Percentiles rank a stretch among this genome's conserved stretches.
Evolutionary conservation across 495 filamentous ascomycete genomes (phyloP).

Genomic region (Penicillium malachiteum): DNA sequence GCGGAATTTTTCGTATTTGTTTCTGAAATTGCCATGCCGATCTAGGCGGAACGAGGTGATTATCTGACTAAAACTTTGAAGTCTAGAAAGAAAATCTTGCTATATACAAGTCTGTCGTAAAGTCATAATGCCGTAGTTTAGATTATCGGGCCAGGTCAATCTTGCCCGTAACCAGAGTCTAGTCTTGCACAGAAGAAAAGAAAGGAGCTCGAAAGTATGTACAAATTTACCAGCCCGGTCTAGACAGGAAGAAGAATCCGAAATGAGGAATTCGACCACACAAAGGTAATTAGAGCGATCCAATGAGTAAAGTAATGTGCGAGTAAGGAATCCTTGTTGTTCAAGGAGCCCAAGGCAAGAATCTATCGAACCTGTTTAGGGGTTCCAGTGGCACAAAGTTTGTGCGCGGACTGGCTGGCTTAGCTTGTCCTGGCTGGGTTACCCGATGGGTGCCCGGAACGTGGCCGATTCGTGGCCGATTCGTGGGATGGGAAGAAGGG

Average conservation of each 20-base stretch:
- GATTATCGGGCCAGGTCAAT: background rate
- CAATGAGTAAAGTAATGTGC: background rate
- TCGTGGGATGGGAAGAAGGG: background rate
- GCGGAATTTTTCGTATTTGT: slow-evolving; percentile 15
- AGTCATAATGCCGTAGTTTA: no score
- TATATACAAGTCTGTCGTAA: slow-evolving; percentile 1
- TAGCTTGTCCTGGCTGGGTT: background rate
- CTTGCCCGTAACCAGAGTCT: background rate
- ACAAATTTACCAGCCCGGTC: slow-evolving; percentile 1
- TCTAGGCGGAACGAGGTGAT: slow-evolving; percentile 5
- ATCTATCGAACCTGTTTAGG: background rate
- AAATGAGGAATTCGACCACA: background rate
- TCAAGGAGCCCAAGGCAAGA: background rate
- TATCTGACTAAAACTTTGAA: background rate
- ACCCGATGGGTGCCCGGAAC: background rate
- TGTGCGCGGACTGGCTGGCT: background rate
- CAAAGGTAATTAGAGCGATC: background rate
- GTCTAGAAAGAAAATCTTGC: background rate
- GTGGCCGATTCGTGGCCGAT: background rate
- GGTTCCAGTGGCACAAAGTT: background rate
- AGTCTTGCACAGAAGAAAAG: background rate
- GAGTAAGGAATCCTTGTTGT: background rate
- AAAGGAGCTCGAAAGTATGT: background rate
- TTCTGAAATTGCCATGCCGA: slow-evolving; percentile 7
- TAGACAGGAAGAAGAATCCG: slow-evolving; percentile 6